Evolutionary conservation across 345 rosid genomes (phyloP), one percentile per base, ranked within the genome.

Genomic region (Diplotaxis tenuifolia): DNA sequence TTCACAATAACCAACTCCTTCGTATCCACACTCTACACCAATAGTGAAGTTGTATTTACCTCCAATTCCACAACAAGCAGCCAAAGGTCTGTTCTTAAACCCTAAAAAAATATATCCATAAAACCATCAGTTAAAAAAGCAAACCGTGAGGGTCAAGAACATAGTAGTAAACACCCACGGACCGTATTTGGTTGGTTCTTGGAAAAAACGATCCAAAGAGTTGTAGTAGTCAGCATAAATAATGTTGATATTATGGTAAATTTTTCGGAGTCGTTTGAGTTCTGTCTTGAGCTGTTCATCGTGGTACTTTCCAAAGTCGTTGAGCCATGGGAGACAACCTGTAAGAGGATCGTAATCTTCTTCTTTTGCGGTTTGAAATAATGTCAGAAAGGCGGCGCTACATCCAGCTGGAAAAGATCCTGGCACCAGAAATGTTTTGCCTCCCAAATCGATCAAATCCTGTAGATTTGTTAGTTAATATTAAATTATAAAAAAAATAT

Each of bases 381-480:
- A 6, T 7, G 88, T 80, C 20, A 84, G 65, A 38, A 59, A 80
- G 1, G 34, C 25, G 0, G 87, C 31, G 5, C 15, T 47, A 59
- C 87, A 84, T 28, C 91, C 88, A 8, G 75, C 34, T 2, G 86
- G 84, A 7, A 80, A 63, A 69, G 66, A 79, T 53, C 91, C 83
- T 0, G 88, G 91, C 1, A 82, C 86, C 75, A 86, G 21, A 32
- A 86, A 62, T 55, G 84, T 74, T 22, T 29, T 62, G 2, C 83
- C 87, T 0, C 90, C 88, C 18, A 82, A 47, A 53, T 83, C 60
- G 2, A 86, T 77, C 65, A 86, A 16, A 12, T 76, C 88, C 86
- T 86, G 78, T 55, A 77, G 18, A 2, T 22, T 22, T 55, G 31
- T 22, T 55, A 27, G 52, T 28, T 25, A 42, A 14, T 25, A 25